Base-by-base conservation (phyloP, 257 asterid species). In the Solanum chmielewskii region DNA sequence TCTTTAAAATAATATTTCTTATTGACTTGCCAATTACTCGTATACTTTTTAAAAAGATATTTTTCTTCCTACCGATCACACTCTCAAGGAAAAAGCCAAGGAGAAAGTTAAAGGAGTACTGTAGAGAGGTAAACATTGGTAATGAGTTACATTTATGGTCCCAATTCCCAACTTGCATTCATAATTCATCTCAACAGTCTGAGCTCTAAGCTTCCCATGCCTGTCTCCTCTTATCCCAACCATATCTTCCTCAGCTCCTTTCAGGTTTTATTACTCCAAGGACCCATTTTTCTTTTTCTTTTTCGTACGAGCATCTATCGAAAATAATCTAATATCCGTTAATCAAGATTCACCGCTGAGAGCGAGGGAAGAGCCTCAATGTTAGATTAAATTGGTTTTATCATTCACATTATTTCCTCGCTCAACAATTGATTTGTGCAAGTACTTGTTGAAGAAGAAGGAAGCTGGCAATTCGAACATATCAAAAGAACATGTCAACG, bases 111-210 rank as follows among this genome's bases (percentile, higher is more conserved):
- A 81, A 88, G 68, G 59, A 47, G 76, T 45, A 41, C 78, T 45
- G 5, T 25, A 84, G 68, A 18, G 74, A 23, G 5, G 84, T 70
- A 70, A n/a, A 7, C 42, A 70, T 31, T 16, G 64, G 84, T 25
- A 77, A n/a, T 44, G 44, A 74, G 64, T 35, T 66, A n/a, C 64
- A 45, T 77, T 49, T 37, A 84, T 89, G 89, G 83, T 69, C 89
- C 89, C 86, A 74, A 88, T 42, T 78, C 73, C 85, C 85, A 81
- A 49, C 45, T 47, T 49, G 69, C 5, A 11, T 56, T 62, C 80
- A 60, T 84, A 60, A 83, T 64, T 59, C 27, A 31, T 78, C 14
- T 59, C 68, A 21, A 23, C 69, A 23, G 69, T 60, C 69, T 60
- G 29, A 74, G 82, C 82, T 6, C 3, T 75, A 23, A 13, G n/a